phyloP scores from a whole-genome alignment of 2,329 filamentous ascomycete species.

The Exophiala sp. region DNA sequence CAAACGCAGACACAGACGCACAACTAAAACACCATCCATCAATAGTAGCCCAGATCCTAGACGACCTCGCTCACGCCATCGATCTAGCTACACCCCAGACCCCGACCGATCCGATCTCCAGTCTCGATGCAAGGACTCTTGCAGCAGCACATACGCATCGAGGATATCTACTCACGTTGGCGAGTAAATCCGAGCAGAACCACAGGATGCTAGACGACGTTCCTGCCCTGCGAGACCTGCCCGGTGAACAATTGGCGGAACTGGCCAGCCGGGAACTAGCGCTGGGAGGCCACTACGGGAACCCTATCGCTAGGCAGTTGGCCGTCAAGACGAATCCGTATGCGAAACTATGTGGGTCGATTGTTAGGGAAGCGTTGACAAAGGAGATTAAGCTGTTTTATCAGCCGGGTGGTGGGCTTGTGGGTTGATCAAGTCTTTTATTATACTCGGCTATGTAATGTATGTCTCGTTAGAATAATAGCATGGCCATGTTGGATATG shows the following conservation, averaged over 20 bases:
- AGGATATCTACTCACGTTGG: conserved; percentile 41
- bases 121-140: conserved; percentile 46
- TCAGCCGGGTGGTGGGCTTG: conserved; percentile 3
- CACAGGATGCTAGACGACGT: conserved; percentile 25
- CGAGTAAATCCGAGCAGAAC: conserved; percentile 30
- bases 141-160: conserved; percentile 53
- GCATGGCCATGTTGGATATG: too few relatives aligned
- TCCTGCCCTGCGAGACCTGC: conserved; percentile 26
- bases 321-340: conserved; percentile 58
- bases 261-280: conserved; percentile 52
- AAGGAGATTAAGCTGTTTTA: conserved; percentile 45
- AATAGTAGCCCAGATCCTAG: conserved; percentile 29
- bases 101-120: conserved; percentile 40
- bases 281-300: conserved; percentile 50
- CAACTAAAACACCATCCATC: conserved; percentile 13
- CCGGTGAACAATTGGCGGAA: conserved; percentile 46
- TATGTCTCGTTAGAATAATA: too few relatives aligned
- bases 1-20: too few relatives aligned
- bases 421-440: too few relatives aligned
- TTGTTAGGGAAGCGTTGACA: conserved; percentile 55
- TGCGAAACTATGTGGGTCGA: conserved; percentile 57
- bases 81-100: conserved; percentile 38
- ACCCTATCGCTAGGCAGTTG: conserved; percentile 52
- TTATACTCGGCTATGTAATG: too few relatives aligned
- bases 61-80: conserved; percentile 43